Evolutionary conservation across 116 monocot genomes (phyloP), one percentile per base, ranked within the genome.

Genomic region (Iris pallida): DNA sequence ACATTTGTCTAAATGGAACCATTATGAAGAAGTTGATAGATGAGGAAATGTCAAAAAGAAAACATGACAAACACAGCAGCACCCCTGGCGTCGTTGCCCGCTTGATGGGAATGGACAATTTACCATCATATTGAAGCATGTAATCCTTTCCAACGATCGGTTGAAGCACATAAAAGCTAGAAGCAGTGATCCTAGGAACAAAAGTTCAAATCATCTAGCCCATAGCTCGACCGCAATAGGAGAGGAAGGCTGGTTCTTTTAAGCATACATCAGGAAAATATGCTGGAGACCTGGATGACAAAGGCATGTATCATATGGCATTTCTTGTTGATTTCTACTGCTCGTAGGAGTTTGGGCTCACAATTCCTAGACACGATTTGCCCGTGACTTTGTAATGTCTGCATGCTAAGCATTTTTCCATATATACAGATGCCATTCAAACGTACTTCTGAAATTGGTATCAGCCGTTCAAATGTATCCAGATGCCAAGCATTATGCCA

Each of bases 231-330:
- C 49, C 53, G 55, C 68, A 18, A 71, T 64, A n/a, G n/a, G n/a
- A 93, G 76, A 86, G 89, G 18, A 93, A 93, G 71, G 93, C 93
- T 66, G 93, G 89, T 17, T 79, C 81, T 3, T 93, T 93, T 42
- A 86, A 80, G 73, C 93, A 93, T 48, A 84, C 93, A 10, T 86
- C 93, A 8, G 93, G 93, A 47, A 86, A 68, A 59, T 93, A 86
- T 79, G 10, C 93, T 41, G 93, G 77, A 53, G 93, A 93, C 74
- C 86, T 82, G 14, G 93, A 93, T 82, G 93, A 93, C 72, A 93
- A 89, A 93, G 93, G 93, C 70, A 71, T 41, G 68, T 59, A 40
- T 49, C 16, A n/a, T 59, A 44, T 49, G n/a, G 41, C 11, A 47
- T 20, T 42, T 10, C 61, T 65, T 71, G 30, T 9, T 49, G 48